Evolutionary conservation across 441 rosid species (phyloP).

Genomic region (Adansonia grandidieri): DNA sequence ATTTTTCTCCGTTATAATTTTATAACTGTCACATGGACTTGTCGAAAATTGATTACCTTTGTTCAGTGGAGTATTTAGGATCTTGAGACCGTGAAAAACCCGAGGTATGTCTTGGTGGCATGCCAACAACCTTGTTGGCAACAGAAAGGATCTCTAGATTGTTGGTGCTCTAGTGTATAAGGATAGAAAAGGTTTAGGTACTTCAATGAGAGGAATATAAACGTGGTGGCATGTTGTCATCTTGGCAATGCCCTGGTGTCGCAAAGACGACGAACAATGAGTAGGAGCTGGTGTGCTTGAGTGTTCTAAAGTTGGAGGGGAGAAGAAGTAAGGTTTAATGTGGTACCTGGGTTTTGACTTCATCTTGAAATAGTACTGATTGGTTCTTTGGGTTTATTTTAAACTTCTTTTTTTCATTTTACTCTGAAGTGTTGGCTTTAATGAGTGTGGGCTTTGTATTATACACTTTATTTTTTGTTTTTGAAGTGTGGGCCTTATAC

Average conservation of each 20-base stretch:
- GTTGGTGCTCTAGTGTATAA: not conserved
- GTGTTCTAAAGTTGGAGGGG: constrained; percentile 5
- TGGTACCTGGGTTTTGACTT: not conserved
- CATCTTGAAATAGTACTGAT: not conserved
- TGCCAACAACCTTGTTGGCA: constrained; percentile 13
- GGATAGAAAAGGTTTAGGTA: not conserved
- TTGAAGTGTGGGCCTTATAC: not conserved
- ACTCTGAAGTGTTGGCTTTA: not conserved
- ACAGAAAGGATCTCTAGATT: not conserved
- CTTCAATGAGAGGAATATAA: not conserved
- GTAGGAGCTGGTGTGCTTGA: not conserved
- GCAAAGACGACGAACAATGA: not conserved
- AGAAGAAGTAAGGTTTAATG: not conserved
- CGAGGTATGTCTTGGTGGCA: not conserved
- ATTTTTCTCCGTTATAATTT: constrained; percentile 4
- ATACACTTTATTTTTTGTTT: not conserved
- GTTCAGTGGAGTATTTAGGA: not conserved
- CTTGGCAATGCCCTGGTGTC: not conserved
- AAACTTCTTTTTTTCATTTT: not conserved
- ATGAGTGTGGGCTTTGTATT: no score
- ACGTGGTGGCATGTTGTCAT: not conserved
- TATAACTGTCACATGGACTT: constrained; percentile 1
- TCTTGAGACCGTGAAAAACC: not conserved
- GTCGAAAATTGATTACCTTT: not conserved
- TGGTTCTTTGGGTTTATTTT: not conserved